Base-by-base conservation (phyloP, 768 basidiomycete species). In the Boletellus ananiceps region DNA sequence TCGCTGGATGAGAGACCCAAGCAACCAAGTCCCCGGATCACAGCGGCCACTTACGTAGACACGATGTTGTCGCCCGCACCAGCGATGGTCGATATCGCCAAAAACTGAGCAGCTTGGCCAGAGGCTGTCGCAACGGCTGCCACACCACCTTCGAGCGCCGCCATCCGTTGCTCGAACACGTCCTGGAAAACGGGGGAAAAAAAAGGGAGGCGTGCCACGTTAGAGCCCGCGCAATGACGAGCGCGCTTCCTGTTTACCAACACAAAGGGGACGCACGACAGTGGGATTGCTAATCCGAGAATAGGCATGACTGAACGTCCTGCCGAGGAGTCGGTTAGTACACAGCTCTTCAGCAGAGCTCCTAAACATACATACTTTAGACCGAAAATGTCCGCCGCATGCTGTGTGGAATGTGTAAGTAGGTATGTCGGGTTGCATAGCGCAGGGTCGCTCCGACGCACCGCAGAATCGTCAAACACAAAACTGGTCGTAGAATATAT, bases 161-260 rank as follows among this genome's bases (percentile, higher is more conserved):
- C 83, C 23, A 90, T 82, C 7, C 88, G 81, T 48, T 83, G 76
- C 65, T 91, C 89, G 55, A 92, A 88, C 1, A 89, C 84, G 47
- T 82, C 83, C 85, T 86, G 34, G 0, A 15, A 7, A n/a, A n/a
- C n/a, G n/a, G n/a, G n/a, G n/a, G n/a, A n/a, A n/a, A n/a, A n/a
- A n/a, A n/a, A n/a, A n/a, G n/a, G n/a, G n/a, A n/a, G n/a, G 6
- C 0, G 9, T 18, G 36, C 14, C 1, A 3, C n/a, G 15, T 44
- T 23, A 51, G 3, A 29, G 12, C 2, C 11, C 4, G 19, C 15
- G 7, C n/a, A 32, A 23, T 5, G 23, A 23, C 23, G 23, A 23
- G n/a, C n/a, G 23, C 23, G 23, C 5, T 23, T 23, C 23, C 23
- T 23, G 23, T 23, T 23, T 23, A 23, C 23, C 23, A 23, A 23